These are phyloP conservation scores for Taphrina deformans DNA, from an alignment of 1,139 yeast species.

Conservation along the genomic window DNA sequence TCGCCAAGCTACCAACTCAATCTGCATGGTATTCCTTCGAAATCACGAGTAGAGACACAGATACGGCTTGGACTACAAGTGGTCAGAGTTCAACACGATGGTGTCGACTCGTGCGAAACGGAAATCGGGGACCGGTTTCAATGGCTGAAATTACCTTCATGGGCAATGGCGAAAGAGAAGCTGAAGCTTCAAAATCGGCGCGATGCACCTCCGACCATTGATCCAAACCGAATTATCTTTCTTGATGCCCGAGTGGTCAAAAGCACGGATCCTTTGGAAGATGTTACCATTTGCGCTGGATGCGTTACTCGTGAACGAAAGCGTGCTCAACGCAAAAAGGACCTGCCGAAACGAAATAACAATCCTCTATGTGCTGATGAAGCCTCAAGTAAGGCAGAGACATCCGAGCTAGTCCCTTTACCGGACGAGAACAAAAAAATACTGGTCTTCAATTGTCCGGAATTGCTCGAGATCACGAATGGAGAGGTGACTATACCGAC, in stretches of 20 bases:
- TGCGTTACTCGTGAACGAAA: constrained; percentile 91
- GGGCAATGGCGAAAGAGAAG: constrained; percentile 82
- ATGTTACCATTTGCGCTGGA: constrained; percentile 77
- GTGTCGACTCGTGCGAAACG: not conserved
- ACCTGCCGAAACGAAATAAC: constrained; percentile 26
- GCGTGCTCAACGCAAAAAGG: constrained; percentile 77
- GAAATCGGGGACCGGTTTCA: constrained; percentile 17
- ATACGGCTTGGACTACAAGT: constrained; percentile 70
- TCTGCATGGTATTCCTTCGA: constrained; percentile 66
- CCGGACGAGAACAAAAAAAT: constrained; percentile 74
- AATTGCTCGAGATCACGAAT: constrained; percentile 73
- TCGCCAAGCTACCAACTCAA: constrained; percentile 51
- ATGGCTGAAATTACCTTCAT: constrained; percentile 76
- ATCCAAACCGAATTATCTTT: constrained; percentile 43
- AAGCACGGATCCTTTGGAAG: constrained; percentile 47
- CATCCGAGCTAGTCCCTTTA: constrained; percentile 70
- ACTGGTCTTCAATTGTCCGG: constrained; percentile 85
- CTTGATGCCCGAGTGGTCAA: constrained; percentile 49
- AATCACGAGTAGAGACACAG: constrained; percentile 93
- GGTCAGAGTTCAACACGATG: constrained; percentile 63
- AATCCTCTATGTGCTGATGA: constrained; percentile 3
- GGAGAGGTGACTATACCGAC: constrained; percentile 68
- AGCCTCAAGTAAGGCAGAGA: not conserved
- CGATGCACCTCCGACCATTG: constrained; percentile 52
- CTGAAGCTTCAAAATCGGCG: constrained; percentile 45